Base-by-base conservation (phyloP, 768 basidiomycete genomes). In the Crepidotus variabilis region DNA sequence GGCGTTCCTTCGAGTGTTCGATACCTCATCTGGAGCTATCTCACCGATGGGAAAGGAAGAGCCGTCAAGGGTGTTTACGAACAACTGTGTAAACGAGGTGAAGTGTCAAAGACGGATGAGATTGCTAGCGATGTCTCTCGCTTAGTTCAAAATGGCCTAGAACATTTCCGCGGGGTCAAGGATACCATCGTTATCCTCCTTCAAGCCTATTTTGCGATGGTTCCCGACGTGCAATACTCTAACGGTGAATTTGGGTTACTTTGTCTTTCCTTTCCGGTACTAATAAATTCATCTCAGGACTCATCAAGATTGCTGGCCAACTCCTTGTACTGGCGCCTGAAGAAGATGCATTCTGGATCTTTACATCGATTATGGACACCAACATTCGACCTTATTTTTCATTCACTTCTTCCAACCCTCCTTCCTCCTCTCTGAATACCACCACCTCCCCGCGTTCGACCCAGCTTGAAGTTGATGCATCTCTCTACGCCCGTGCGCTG, bases 271-370 rank as follows among this genome's bases (percentile, higher is more conserved):
- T 23, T 11, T 11, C 6, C 1, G 3, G 20, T 50, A 59, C 58
- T 5, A 52, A 4, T 28, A 50, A 16, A 32, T 5, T 22, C 2
- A 23, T 49, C 47, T 1, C 54, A 91, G 91, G 87, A 3, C 71
- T 93, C 36, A 82, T 86, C 6, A 74, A 81, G 10, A 85, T 92
- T 52, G 81, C 85, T 20, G 88, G 88, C 1, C 85, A 90, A 59
- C 71, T 93, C 47, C 71, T 93, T 0, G 70, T 87, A 8, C 83
- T 88, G 48, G 82, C 89, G 0, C 92, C 91, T 0, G 91, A 94
- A 60, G 92, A 94, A 66, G 92, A 94, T 60, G 91, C 89, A 0
- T 94, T 94, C 68, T 94, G 91, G 91, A 92, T 89, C 18, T 92
- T 93, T 65, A 79, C 90, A 0, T 90, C 90, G 2, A 72, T 93